Evolutionary conservation across 352 stramenopile species (phyloP), one percentile per base, ranked within the genome.

Genomic region (Saprolegnia parasitica): DNA sequence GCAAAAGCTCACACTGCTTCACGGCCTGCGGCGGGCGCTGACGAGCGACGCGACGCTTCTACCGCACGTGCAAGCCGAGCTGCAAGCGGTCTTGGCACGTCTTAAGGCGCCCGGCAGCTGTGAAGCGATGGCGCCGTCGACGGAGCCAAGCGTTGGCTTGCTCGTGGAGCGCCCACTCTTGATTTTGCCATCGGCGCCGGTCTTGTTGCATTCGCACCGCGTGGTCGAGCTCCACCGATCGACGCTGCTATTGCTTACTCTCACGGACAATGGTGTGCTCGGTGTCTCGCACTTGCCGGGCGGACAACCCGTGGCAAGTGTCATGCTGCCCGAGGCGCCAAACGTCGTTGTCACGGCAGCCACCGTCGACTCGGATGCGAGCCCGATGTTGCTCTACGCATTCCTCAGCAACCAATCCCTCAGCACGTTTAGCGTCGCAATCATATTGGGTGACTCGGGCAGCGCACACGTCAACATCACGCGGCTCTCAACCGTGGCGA

Each of bases 1-100:
- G 42, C 37, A 56, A 4, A 67, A 67, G 26, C 58, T 67, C 16
- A 32, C 58, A n/a, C 20, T 40, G 11, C 32, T 67, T 4, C 42
- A 23, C 29, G 29, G 24, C 5, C 23, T 67, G 40, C 39, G 58
- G 23, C 58, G 23, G 18, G 24, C 6, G 18, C 26, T 46, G 11
- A 62, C 29, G 21, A 62, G 20, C 35, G 29, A n/a, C 24, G 13
- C 8, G 8, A 49, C 42, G 42, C 13, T 11, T 2, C 18, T 49
- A 49, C 42, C 42, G 13, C 13, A 15, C 11, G 10, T 49, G 42
- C 42, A 49, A 49, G 42, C 42, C 42, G 42, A 49, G 18, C 42
- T 49, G 10, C 42, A 49, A 49, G 42, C 11, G 11, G 18, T 49
- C 42, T 49, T 49, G 18, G 42, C 42, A n/a, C 42, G 42, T 10